Conservation (phyloP, 352 stramenopile species). For the Pythium scleroteichum region DNA sequence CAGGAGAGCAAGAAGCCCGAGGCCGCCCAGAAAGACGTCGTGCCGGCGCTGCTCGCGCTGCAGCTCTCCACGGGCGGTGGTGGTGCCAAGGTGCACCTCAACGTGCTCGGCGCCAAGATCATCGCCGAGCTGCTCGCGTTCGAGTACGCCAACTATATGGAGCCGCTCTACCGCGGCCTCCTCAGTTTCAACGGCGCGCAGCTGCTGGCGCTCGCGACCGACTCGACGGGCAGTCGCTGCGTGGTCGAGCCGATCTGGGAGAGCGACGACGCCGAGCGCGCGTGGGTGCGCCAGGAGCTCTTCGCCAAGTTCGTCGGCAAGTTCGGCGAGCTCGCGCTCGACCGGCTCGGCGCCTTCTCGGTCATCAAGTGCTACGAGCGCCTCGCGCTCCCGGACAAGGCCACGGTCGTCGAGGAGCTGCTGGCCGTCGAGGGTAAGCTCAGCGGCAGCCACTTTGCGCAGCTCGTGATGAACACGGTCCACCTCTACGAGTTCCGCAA, state of each 20-base stretch:
- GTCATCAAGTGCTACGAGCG: conserved; percentile 85
- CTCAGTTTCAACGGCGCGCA: conserved; percentile 66
- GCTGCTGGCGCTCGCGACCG: conserved; percentile 70
- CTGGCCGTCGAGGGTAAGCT: conserved; percentile 70
- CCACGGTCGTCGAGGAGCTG: conserved; percentile 69
- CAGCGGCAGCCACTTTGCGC: conserved; percentile 75
- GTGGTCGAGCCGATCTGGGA: conserved; percentile 83
- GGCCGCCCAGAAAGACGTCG: conserved; percentile 59
- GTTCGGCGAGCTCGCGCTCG: conserved; percentile 68
- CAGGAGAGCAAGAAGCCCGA: conserved; percentile 82
- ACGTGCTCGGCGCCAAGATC: conserved; percentile 79
- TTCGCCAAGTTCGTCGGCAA: conserved; percentile 71
- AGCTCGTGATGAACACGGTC: conserved; percentile 80
- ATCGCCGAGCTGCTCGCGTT: conserved; percentile 72
- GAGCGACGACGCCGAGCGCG: conserved; percentile 47
- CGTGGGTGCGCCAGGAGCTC: conserved; percentile 64
- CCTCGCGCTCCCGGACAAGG: conserved; percentile 59
- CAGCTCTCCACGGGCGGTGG: conserved; percentile 57
- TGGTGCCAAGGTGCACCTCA: conserved; percentile 63
- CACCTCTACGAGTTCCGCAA: conserved; percentile 81
- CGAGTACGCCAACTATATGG: conserved; percentile 45
- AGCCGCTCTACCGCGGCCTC: conserved; percentile 61
- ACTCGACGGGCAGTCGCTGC: conserved; percentile 78
- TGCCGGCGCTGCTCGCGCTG: conserved; percentile 61
- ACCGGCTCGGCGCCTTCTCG: conserved; percentile 76